Conservation (phyloP, 1,139 yeast species). For the Candida sanyaensis region DNA sequence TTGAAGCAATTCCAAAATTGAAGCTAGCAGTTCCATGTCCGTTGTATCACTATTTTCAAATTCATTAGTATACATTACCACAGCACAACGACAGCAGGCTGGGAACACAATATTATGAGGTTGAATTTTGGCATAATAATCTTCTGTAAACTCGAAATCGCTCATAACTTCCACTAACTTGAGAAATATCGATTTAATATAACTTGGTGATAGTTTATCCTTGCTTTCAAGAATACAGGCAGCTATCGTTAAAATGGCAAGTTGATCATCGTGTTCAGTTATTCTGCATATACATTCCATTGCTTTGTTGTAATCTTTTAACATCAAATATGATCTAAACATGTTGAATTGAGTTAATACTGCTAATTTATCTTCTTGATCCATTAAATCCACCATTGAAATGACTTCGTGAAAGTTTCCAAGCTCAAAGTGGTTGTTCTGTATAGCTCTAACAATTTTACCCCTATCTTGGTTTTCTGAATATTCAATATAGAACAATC, state of each 20-base stretch:
- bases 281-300: slow-evolving; percentile 11
- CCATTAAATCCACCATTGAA: slow-evolving; percentile 5
- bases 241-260: slow-evolving; percentile 16
- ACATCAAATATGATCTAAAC: slow-evolving; percentile 19
- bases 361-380: slow-evolving; percentile 13
- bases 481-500: slow-evolving; percentile 19
- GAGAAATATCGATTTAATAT: slow-evolving; percentile 6
- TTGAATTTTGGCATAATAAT: slow-evolving; percentile 6
- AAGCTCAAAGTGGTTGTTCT: slow-evolving; percentile 19
- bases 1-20: slow-evolving; percentile 9
- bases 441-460: slow-evolving; percentile 26
- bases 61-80: slow-evolving; percentile 10
- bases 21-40: background rate
- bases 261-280: slow-evolving; percentile 7
- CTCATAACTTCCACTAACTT: slow-evolving; percentile 6
- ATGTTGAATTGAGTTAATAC: slow-evolving; percentile 25
- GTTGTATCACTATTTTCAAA: slow-evolving; percentile 2
- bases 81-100: slow-evolving; percentile 11
- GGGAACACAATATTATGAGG: slow-evolving; percentile 11
- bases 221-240: slow-evolving; percentile 20
- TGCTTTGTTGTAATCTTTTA: slow-evolving; percentile 14
- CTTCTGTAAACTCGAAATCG: slow-evolving; percentile 2
- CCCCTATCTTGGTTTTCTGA: slow-evolving; percentile 20
- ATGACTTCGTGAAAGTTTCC: slow-evolving; percentile 16
- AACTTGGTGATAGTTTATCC: slow-evolving; percentile 7